These are phyloP conservation scores for Cardamine occulta DNA, from an alignment of 345 rosid genomes.

Conservation along the genomic window DNA sequence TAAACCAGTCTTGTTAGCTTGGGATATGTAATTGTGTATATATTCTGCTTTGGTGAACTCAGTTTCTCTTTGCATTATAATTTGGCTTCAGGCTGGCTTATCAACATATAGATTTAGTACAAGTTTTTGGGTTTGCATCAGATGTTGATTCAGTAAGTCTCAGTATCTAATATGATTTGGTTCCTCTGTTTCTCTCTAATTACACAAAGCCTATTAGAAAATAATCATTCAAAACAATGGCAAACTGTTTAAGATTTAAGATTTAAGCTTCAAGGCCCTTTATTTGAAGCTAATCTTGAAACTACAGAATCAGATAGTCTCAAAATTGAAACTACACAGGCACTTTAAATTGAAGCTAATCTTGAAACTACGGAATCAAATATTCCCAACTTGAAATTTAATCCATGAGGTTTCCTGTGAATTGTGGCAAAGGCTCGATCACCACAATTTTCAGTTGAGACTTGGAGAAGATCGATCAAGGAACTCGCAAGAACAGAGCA, in stretches of 20 bases:
- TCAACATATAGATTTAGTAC: conserved; percentile 6
- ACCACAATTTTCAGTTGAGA: background rate
- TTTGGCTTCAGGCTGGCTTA: background rate
- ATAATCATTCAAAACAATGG: too few species aligned
- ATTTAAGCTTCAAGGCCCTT: background rate
- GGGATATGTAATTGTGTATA: conserved; percentile 8
- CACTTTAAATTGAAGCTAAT: background rate
- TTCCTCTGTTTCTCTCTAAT: conserved; percentile 13
- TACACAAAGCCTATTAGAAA: background rate
- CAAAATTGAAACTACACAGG: background rate
- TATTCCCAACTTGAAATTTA: background rate
- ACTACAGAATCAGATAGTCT: background rate
- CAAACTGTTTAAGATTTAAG: background rate
- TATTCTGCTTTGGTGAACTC: conserved; percentile 12
- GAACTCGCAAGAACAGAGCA: background rate
- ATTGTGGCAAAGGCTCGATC: background rate
- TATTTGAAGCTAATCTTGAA: background rate
- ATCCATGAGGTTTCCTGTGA: background rate
- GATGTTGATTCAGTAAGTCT: conserved; percentile 5
- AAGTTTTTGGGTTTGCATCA: conserved; percentile 2
- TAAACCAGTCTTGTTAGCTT: conserved; percentile 3
- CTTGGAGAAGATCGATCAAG: background rate
- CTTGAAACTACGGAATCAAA: background rate
- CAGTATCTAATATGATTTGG: conserved; percentile 2
- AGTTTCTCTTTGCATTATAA: conserved; percentile 1